phyloP scores from a whole-genome alignment of 1,284 basidiomycete species.

The Exobasidium rhododendri region DNA sequence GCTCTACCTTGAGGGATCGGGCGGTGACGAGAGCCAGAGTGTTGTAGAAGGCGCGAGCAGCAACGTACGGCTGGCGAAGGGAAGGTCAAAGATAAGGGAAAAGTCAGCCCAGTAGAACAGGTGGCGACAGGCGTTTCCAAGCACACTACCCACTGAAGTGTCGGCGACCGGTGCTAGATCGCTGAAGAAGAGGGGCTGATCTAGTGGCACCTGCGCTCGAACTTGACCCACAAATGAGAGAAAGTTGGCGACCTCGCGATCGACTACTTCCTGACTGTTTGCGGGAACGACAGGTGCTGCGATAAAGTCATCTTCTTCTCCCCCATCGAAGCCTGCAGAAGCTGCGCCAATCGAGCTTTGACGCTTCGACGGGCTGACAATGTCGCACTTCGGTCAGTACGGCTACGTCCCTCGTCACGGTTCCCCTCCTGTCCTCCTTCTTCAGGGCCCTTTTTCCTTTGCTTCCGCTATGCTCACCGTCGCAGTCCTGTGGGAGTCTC shows the following conservation, averaged over 20 bases:
- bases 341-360: slow-evolving; percentile 5
- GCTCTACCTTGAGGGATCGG: slow-evolving; percentile 32
- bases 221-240: slow-evolving; percentile 21
- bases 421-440: too few relatives aligned
- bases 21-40: slow-evolving; percentile 38
- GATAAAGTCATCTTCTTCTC: too few relatives aligned
- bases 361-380: not conserved
- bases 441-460: not conserved
- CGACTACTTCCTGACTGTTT: not conserved
- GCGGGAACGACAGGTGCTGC: not conserved
- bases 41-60: slow-evolving; percentile 53
- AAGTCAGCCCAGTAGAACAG: too few relatives aligned
- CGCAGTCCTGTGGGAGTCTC: slow-evolving; percentile 5
- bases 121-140: too few relatives aligned
- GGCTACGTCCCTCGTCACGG: too few relatives aligned
- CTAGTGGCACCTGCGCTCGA: not conserved
- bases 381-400: too few relatives aligned
- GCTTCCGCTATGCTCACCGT: not conserved
- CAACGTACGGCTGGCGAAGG: slow-evolving; percentile 30
- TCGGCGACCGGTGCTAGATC: slow-evolving; percentile 13
- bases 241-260: slow-evolving; percentile 23
- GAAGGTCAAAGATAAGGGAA: slow-evolving; percentile 18
- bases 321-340: not conserved
- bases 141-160: slow-evolving; percentile 5
- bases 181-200: slow-evolving; percentile 8